Conservation (phyloP, 2,329 filamentous ascomycete species). For the Phaeosphaeriaceae sp. region DNA sequence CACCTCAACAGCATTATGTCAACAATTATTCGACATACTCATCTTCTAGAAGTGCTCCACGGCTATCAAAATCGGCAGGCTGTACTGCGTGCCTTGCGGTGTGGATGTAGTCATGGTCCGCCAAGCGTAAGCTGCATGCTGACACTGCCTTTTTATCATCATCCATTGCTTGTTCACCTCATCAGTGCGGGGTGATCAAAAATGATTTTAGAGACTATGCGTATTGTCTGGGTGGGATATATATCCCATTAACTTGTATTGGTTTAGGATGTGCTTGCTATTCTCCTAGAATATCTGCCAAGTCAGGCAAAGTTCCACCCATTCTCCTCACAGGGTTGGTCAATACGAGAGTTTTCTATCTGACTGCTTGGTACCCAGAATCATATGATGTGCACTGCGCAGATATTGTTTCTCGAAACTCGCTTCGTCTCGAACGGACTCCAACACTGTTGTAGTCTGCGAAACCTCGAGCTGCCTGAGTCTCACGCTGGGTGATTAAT, state of each 20-base stretch:
- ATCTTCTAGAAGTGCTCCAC: neutral
- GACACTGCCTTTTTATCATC: neutral
- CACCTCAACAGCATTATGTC: neutral
- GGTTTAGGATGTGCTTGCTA: neutral
- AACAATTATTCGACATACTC: neutral
- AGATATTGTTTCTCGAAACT: neutral
- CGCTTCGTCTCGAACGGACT: neutral
- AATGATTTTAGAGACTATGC: neutral
- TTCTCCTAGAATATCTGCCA: neutral
- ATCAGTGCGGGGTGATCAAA: neutral
- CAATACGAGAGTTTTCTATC: neutral
- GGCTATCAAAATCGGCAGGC: neutral
- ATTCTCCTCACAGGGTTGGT: neutral
- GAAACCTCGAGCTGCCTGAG: neutral
- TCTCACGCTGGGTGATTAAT: neutral
- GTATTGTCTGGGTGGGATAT: neutral
- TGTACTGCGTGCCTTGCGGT: neutral
- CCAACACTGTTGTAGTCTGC: neutral
- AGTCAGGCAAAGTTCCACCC: neutral
- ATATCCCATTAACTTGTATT: neutral
- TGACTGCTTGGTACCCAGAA: neutral
- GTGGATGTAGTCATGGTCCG: neutral
- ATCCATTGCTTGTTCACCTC: neutral
- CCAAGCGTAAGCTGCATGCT: neutral
- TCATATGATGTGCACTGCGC: neutral